Evolutionary conservation across 2,329 filamentous ascomycete species (phyloP).

Genomic region (Lecanicillium sp.): DNA sequence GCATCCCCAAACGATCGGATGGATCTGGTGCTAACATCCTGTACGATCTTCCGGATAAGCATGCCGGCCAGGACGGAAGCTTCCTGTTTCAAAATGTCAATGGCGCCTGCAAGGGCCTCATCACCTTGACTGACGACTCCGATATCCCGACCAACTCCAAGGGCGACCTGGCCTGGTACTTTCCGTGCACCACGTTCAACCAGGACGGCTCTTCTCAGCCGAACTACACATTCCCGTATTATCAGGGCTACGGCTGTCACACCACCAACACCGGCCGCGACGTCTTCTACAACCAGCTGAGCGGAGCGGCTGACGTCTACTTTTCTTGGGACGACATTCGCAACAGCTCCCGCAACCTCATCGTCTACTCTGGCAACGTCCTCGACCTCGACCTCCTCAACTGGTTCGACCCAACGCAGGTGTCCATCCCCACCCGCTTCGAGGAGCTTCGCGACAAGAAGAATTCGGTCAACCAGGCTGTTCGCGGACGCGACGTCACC

Average conservation of each 20-base stretch:
- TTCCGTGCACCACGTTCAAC: conserved; percentile 84
- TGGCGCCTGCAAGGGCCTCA: conserved; percentile 86
- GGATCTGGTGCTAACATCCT: conserved; percentile 65
- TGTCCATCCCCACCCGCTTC: conserved; percentile 68
- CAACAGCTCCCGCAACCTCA: conserved; percentile 80
- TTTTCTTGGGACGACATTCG: conserved; percentile 93
- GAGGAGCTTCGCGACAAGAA: conserved; percentile 67
- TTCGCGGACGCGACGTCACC: conserved; percentile 83
- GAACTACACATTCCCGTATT: conserved; percentile 68
- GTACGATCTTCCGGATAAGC: conserved; percentile 73
- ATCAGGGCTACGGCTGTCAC: conserved; percentile 83
- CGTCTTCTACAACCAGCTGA: conserved; percentile 65
- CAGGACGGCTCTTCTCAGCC: conserved; percentile 81
- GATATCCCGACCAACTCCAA: conserved; percentile 70
- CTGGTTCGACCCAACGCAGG: conserved; percentile 83
- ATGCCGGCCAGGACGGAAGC: conserved; percentile 86
- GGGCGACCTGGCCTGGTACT: conserved; percentile 87
- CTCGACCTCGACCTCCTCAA: conserved; percentile 80
- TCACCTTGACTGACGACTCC: conserved; percentile 62
- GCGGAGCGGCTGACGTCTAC: conserved; percentile 76
- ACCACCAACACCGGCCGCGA: conserved; percentile 62
- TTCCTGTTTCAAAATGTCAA: conserved; percentile 99
- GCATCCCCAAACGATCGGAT: conserved; percentile 53
- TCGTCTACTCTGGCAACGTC: conserved; percentile 91
- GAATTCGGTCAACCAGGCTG: conserved; percentile 47